Evolutionary conservation across 1,284 basidiomycete genomes (phyloP).

Genomic region (Retiboletus fuscus): DNA sequence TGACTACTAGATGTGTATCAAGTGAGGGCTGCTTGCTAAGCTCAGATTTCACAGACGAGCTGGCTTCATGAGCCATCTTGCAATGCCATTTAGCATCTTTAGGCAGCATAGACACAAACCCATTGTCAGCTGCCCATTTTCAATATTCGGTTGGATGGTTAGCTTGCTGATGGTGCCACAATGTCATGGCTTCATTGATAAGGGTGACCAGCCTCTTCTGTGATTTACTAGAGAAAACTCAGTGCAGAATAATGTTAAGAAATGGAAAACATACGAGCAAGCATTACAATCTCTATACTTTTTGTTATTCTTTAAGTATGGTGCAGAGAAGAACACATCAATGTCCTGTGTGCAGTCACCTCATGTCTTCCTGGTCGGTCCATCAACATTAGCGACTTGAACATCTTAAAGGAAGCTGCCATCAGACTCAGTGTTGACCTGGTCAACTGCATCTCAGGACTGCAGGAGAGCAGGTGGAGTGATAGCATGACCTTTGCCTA

Average conservation of each 20-base stretch:
- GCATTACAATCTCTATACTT: background rate
- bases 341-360: background rate
- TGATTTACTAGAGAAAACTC: background rate
- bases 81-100: background rate
- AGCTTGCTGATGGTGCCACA: constrained; percentile 2
- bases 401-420: constrained; percentile 1
- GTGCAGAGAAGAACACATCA: background rate
- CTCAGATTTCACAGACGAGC: background rate
- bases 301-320: background rate
- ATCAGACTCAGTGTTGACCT: background rate
- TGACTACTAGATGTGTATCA: background rate
- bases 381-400: background rate
- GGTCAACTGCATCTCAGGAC: background rate
- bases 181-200: background rate
- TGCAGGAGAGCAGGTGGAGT: background rate
- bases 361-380: background rate
- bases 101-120: background rate
- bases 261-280: background rate
- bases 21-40: background rate
- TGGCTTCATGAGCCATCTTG: background rate
- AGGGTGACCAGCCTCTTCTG: background rate
- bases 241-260: background rate
- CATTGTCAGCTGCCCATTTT: constrained; percentile 1
- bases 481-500: background rate
- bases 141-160: background rate